Evolutionary conservation across 169 alveolate genomes (phyloP).

Genomic region (Eimeria maxima): DNA sequence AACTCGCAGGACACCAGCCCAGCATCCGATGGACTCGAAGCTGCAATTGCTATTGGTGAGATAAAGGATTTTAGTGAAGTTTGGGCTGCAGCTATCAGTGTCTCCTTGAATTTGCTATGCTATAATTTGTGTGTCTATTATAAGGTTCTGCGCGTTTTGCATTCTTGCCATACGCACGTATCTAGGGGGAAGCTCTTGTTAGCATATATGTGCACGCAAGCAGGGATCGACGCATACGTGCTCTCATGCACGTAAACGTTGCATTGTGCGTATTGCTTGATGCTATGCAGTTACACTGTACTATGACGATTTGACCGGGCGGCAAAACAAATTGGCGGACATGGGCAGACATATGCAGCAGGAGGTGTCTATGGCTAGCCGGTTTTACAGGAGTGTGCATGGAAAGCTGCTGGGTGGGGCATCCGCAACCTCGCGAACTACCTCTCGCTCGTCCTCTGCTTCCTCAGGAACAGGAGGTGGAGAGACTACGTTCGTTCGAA

Average conservation of each 20-base stretch:
- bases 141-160: too few relatives aligned
- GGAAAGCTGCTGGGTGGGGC: neutral
- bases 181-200: neutral
- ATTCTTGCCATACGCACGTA: too few relatives aligned
- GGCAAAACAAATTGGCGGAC: constrained; percentile 23
- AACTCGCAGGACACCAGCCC: constrained; percentile 17
- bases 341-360: constrained; percentile 30
- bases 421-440: neutral
- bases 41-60: constrained; percentile 61
- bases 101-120: neutral
- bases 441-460: neutral
- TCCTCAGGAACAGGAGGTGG: neutral
- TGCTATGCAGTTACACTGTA: constrained; percentile 18
- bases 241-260: neutral
- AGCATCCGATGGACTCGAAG: constrained; percentile 43
- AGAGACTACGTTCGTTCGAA: neutral
- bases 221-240: neutral
- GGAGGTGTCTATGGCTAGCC: neutral
- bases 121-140: too few relatives aligned
- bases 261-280: neutral
- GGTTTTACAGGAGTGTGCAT: neutral
- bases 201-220: neutral
- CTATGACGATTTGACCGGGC: constrained; percentile 3
- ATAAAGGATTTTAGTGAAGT: neutral
- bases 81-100: neutral